These are phyloP conservation scores for Cercospora zeae-maydis DNA, from an alignment of 2,329 filamentous ascomycete genomes.

Conservation along the genomic window DNA sequence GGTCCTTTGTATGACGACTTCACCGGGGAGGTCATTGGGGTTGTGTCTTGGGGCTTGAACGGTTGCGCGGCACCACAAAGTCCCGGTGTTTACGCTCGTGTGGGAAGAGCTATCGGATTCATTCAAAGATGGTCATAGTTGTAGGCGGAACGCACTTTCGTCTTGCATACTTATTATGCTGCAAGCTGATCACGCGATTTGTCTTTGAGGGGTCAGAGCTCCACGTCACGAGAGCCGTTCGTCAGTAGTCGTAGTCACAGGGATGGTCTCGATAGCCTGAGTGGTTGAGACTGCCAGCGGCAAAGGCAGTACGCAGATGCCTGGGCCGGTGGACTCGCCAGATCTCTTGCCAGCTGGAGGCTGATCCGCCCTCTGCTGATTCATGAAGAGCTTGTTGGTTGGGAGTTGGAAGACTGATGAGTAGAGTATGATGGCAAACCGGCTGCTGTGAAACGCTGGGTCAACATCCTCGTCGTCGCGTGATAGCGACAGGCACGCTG, in stretches of 20 bases:
- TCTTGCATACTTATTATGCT: neutral
- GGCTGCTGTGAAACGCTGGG: neutral
- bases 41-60: neutral
- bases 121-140: neutral
- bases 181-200: neutral
- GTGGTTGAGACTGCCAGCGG: no score
- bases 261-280: neutral
- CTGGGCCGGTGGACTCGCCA: neutral
- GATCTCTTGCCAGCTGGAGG: neutral
- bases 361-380: neutral
- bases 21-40: neutral
- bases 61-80: neutral
- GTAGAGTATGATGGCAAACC: neutral
- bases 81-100: conserved; percentile 1
- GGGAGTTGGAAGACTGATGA: neutral
- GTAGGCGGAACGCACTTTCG: neutral
- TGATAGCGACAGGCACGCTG: neutral
- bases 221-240: neutral
- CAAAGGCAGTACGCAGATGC: no score
- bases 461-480: conserved; percentile 4
- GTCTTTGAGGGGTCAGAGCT: neutral
- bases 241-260: neutral
- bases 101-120: neutral
- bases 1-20: neutral
- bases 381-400: neutral